phyloP scores from a whole-genome alignment of 768 basidiomycete species.

The Piloderma croceum region DNA sequence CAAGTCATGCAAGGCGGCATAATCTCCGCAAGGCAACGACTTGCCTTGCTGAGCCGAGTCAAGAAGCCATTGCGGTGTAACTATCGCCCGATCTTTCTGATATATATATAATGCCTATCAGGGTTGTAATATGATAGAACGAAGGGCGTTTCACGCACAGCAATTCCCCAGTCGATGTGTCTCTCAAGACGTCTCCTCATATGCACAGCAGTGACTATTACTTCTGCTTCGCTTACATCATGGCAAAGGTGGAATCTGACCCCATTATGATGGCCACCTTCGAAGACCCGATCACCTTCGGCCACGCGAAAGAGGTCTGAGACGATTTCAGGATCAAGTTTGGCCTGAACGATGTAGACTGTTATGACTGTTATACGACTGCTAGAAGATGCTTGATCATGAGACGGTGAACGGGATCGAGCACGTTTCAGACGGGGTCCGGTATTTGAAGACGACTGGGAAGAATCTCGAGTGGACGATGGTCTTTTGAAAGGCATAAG shows the following conservation, averaged over 20 bases:
- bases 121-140: slow-evolving; percentile 3
- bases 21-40: slow-evolving; percentile 47
- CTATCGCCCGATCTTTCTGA: slow-evolving; percentile 63
- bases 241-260: slow-evolving; percentile 31
- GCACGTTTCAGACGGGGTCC: too few species aligned
- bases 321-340: slow-evolving; percentile 20
- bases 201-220: slow-evolving; percentile 59
- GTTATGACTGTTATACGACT: too few species aligned
- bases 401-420: too few species aligned
- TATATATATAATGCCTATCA: background rate
- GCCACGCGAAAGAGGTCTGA: slow-evolving; percentile 22
- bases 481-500: too few species aligned
- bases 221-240: slow-evolving; percentile 46
- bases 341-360: slow-evolving; percentile 29
- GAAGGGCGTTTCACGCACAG: slow-evolving; percentile 35
- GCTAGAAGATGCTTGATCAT: too few species aligned
- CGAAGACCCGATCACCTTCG: slow-evolving; percentile 9
- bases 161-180: slow-evolving; percentile 58
- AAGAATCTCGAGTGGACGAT: too few species aligned
- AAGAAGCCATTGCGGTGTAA: slow-evolving; percentile 66
- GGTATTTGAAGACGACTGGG: too few species aligned
- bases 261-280: background rate
- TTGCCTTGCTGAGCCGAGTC: slow-evolving; percentile 45
- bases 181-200: slow-evolving; percentile 68
- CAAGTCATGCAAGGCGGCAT: slow-evolving; percentile 51